Base-by-base conservation (phyloP, 768 basidiomycete genomes). In the Tulasnella sp. region DNA sequence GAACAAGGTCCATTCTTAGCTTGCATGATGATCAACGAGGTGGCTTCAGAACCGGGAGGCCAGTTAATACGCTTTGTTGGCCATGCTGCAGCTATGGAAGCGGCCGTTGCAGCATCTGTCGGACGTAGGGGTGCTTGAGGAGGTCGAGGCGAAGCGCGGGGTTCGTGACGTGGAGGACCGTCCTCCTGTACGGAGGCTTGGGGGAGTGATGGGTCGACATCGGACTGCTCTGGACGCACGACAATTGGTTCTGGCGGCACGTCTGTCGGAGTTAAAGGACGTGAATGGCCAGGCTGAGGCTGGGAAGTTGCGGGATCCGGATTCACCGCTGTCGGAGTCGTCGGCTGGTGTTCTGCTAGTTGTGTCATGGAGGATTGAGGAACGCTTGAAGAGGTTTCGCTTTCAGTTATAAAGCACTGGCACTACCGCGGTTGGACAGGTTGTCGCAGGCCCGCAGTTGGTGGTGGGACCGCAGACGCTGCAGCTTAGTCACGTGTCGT, bases 1-100 rank as follows among this genome's bases (percentile, higher is more conserved):
- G 94, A 95, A 83, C 95, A 97, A 12, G 95, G 95, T 12, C 95
- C 85, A 44, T 96, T 83, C 9, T 74, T 73, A 74, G 71, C 75
- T 78, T 40, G 34, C 78, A 76, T 62, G 14, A 87, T 91, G 80
- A 79, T 93, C 94, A 94, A 93, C 82, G 94, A 94, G 82, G 90
- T 93, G 82, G 94, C 94, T 85, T 95, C 93, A 0, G 93, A 46
- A 16, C 74, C 44, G 6, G 79, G 79, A 19, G 79, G 79, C 79
- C 79, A 79, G 24, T n/a, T 94, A 75, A 95, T 91, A 79, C 94
- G 91, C 83, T 91, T 91, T 81, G 89, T 83, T 2, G 82, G 84
- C 62, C 85, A 84, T 38, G 71, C 71, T 2, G 78, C 78, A 52
- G 76, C 76, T 36, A 40, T 77, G 18, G 76, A 77, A 18, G 48